These are phyloP conservation scores for Colletotrichum sp. DNA, from an alignment of 2,329 filamentous ascomycete genomes.

Conservation along the genomic window DNA sequence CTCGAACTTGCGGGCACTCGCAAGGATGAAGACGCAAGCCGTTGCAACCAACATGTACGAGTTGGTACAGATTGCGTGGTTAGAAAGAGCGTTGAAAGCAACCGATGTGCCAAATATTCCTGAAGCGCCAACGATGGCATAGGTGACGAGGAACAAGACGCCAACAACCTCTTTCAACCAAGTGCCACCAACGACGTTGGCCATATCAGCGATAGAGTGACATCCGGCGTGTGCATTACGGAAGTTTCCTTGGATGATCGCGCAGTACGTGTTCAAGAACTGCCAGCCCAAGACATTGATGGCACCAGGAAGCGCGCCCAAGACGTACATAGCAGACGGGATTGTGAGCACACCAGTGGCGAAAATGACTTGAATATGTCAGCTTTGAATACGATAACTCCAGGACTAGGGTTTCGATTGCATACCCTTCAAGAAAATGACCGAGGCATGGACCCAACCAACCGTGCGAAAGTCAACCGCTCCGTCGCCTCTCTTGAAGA, in stretches of 20 bases:
- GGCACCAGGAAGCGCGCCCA: slow-evolving; percentile 47
- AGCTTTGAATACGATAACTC: neutral
- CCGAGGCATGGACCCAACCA: slow-evolving; percentile 50
- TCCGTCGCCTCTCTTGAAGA: slow-evolving; percentile 48
- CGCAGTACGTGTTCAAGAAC: slow-evolving; percentile 43
- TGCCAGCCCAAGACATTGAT: slow-evolving; percentile 48
- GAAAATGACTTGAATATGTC: slow-evolving; percentile 38
- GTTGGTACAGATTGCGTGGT: slow-evolving; percentile 63
- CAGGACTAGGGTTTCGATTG: neutral
- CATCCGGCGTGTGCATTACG: slow-evolving; percentile 42
- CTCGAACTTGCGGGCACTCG: slow-evolving; percentile 62
- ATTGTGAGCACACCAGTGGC: slow-evolving; percentile 48
- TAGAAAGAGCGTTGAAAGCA: slow-evolving; percentile 63
- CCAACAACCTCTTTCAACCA: slow-evolving; percentile 59
- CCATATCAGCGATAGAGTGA: slow-evolving; percentile 59
- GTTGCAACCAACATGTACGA: slow-evolving; percentile 61
- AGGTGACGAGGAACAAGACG: slow-evolving; percentile 61
- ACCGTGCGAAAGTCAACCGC: slow-evolving; percentile 53
- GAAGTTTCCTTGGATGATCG: slow-evolving; percentile 44
- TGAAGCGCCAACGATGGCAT: slow-evolving; percentile 59
- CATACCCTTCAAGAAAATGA: slow-evolving; percentile 52
- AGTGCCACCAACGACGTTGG: slow-evolving; percentile 56
- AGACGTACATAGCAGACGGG: slow-evolving; percentile 44
- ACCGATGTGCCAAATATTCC: slow-evolving; percentile 65
- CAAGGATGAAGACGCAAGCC: slow-evolving; percentile 50